Base-by-base conservation (phyloP, 2,329 filamentous ascomycete species). In the Rutstroemia sp. region DNA sequence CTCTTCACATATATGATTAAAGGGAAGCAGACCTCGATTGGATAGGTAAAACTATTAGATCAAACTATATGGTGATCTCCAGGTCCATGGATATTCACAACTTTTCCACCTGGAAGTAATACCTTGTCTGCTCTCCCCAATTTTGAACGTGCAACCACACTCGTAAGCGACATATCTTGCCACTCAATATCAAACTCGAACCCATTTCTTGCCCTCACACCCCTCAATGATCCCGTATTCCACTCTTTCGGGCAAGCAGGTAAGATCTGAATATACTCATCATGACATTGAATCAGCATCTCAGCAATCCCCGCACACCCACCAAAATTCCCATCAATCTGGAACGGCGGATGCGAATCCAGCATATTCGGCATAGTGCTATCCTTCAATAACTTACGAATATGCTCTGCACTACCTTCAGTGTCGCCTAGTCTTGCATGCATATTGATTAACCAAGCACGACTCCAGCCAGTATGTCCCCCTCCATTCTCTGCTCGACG, bases 1-100 rank as follows among this genome's bases (percentile, higher is more conserved):
- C 78, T 92, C 58, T 92, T 92, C 69, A 80, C 83, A 39, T 78
- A 79, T 63, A 77, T 89, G 65, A 84, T 91, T 61, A 77, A 81
- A 73, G 84, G 84, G 72, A 76, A 75, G 46, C 50, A 42, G 49
- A 4, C 1, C 6, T 9, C 7, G 1, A 10, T 1, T 5, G 10
- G 4, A 34, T 34, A 34, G 30, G 12, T 34, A 34, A 12, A 34
- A 12, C 12, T 16, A 14, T 25, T 14, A 21, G 12, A 42, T 54
- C 16, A 54, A 42, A 48, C 5, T 30, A 48, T 23, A 9, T 30
- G 14, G 14, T 48, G 34, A 7, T 48, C 44, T 39, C 34, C 51
- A 39, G n/a, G 2, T 16, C 44, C n/a, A 7, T 48, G 10, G 23
- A 54, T 12, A 3, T 30, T 5, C 23, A 48, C 30, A 23, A 25